phyloP scores from a whole-genome alignment of 805 yeast genomes.

The Saccharomycopsis oosterbeekiorum region DNA sequence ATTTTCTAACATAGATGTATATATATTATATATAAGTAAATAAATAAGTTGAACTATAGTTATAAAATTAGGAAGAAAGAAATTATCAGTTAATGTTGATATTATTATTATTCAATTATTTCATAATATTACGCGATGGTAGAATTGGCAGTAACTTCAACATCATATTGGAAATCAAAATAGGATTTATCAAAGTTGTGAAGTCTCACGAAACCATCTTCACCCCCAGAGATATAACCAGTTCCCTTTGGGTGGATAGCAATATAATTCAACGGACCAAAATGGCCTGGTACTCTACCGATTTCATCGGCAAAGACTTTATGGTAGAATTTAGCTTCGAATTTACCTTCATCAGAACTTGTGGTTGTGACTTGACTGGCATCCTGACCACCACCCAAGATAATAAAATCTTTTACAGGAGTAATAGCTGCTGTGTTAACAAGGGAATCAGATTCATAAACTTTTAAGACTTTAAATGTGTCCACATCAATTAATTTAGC shows the following conservation, averaged over 20 bases:
- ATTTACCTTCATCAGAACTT: constrained; percentile 84
- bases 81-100: not conserved
- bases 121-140: constrained; percentile 6
- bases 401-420: constrained; percentile 82
- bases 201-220: constrained; percentile 93
- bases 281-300: constrained; percentile 96
- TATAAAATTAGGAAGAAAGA: not conserved
- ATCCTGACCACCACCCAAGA: constrained; percentile 98
- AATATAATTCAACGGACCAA: constrained; percentile 93
- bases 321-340: constrained; percentile 93
- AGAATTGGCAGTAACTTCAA: constrained; percentile 67
- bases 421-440: constrained; percentile 93
- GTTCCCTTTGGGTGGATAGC: constrained; percentile 93
- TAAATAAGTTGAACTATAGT: not conserved
- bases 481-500: constrained; percentile 75
- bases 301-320: constrained; percentile 92
- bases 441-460: constrained; percentile 81
- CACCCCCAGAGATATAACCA: constrained; percentile 94
- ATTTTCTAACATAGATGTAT: not conserved
- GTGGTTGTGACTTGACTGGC: constrained; percentile 99
- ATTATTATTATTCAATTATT: not conserved
- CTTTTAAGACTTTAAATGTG: constrained; percentile 59
- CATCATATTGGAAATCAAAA: constrained; percentile 88
- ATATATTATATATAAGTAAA: not conserved
- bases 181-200: constrained; percentile 90